Base-by-base conservation (phyloP, 495 filamentous ascomycete species). In the Penicillium lagena region DNA sequence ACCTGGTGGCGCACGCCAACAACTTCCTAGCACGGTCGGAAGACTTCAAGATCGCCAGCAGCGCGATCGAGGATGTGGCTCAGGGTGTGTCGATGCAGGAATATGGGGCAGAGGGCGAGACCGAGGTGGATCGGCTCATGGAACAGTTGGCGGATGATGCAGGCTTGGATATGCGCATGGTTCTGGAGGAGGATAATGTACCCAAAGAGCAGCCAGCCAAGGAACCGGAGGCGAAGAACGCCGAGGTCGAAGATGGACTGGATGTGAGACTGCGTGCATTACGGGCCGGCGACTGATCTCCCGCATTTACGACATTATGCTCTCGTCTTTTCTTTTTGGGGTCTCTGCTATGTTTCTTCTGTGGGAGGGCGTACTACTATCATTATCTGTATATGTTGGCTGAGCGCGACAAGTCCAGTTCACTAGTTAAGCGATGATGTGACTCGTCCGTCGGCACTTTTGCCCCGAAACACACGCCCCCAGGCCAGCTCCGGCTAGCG, bases 111-210 rank as follows among this genome's bases (percentile, higher is more conserved):
- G 70, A 73, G 57, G 70, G 68, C 7, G 65, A 72, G 44, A 45
- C 62, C 1, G 70, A 73, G 17, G 70, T 73, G 34, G 70, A 73
- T 52, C 64, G 63, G 31, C 42, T 73, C 45, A 72, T 73, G 68
- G 68, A 71, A 42, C 68, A 73, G 46, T 56, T 73, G 50, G 70
- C 70, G 9, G 70, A 73, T 52, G 65, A 72, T 55, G 70, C 70
- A 4, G 70, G 70, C 9, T 63, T 73, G 4, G 68, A 73, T 51
- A 55, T 70, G 62, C 56, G 70, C 28, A 41, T 66, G 50, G 62
- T 63, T 84, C 38, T 73, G 28, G 70, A 73, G 39, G 57, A 59
- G 11, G 67, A 63, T 45, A 41, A 55, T 28, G 67, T 56, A 0
- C 68, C 67, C 0, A 62, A 67, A 38, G 58, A 67, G 37, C 66